These are phyloP conservation scores for Arbutus unedo DNA, from an alignment of 148 eudicot species.

Conservation along the genomic window DNA sequence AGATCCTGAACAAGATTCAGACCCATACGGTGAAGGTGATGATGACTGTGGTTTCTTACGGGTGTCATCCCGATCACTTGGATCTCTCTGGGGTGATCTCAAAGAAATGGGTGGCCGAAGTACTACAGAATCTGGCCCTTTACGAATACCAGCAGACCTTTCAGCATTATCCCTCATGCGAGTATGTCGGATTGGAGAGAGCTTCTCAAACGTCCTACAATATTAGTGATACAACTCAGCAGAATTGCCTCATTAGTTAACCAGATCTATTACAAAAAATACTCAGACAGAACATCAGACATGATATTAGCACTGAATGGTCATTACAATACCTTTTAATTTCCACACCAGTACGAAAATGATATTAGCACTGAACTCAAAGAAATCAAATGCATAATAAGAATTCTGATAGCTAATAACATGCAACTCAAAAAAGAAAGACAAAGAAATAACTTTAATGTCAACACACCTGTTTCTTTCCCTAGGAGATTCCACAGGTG, in stretches of 20 bases:
- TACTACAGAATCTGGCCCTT: conserved; percentile 26
- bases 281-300: background rate
- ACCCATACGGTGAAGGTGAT: conserved; percentile 48
- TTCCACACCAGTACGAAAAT: conserved; percentile 18
- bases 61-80: conserved; percentile 26
- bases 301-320: background rate
- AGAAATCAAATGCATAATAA: conserved; percentile 2
- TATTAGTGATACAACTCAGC: conserved; percentile 13
- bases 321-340: conserved; percentile 10
- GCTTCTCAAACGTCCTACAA: conserved; percentile 34
- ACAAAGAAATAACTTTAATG: background rate
- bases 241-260: background rate
- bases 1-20: conserved; percentile 32
- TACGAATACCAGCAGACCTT: conserved; percentile 27
- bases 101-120: conserved; percentile 44
- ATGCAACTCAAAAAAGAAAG: background rate
- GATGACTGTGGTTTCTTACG: conserved; percentile 32
- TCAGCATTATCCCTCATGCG: conserved; percentile 34
- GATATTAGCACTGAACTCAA: conserved; percentile 14
- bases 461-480: conserved; percentile 49
- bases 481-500: conserved; percentile 49
- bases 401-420: background rate
- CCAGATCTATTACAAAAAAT: background rate
- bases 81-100: conserved; percentile 69
- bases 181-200: conserved; percentile 36